Evolutionary conservation across 371 early-diverging fungal genomes (phyloP).

Genomic region (Mortierella sp.): DNA sequence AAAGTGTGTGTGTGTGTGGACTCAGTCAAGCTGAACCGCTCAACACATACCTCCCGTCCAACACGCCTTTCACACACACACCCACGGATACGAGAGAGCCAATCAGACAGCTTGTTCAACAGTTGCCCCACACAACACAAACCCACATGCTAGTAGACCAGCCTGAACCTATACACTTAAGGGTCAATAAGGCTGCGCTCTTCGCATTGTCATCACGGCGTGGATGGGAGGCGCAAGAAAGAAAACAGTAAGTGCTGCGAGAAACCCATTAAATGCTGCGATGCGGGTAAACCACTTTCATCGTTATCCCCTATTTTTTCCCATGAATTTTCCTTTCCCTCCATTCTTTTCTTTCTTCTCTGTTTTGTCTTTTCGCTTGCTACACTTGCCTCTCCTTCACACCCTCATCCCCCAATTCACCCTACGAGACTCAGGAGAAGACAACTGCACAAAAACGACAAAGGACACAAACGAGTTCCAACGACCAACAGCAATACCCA

Average conservation of each 20-base stretch:
- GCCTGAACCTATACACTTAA: background rate
- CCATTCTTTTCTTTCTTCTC: background rate
- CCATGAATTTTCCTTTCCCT: background rate
- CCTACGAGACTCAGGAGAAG: too few relatives aligned
- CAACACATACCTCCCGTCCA: background rate
- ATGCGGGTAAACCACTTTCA: background rate
- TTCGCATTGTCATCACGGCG: background rate
- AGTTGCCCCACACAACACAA: background rate
- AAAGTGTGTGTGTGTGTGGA: too few relatives aligned
- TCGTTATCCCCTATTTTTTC: background rate
- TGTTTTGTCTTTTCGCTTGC: background rate
- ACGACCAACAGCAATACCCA: background rate
- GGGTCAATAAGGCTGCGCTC: background rate
- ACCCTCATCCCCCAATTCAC: too few relatives aligned
- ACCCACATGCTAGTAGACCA: background rate
- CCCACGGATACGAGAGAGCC: background rate
- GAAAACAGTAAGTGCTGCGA: background rate
- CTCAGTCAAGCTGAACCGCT: background rate
- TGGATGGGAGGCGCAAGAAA: background rate
- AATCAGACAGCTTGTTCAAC: background rate
- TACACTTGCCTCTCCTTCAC: background rate
- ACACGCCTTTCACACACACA: background rate
- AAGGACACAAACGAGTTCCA: background rate
- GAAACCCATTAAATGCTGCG: background rate
- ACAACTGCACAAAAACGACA: background rate